These are phyloP conservation scores for Maudiozyma serrabonitensis DNA, from an alignment of 805 yeast species.

Conservation along the genomic window DNA sequence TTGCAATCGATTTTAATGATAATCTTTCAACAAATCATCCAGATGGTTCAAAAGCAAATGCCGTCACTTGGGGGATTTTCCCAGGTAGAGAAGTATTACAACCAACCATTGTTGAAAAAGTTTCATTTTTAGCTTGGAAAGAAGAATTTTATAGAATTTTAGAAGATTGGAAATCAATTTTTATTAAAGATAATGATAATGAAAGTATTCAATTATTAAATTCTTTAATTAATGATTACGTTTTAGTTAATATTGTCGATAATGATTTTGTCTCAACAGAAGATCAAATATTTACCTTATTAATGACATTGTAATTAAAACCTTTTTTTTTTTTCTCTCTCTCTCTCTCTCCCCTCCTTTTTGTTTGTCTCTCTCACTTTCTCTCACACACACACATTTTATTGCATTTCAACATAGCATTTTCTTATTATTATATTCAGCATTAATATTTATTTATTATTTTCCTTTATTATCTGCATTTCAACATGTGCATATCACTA, in stretches of 20 bases:
- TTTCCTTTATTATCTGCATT: constrained; percentile 7
- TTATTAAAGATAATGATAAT: constrained; percentile 30
- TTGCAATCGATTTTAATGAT: constrained; percentile 56
- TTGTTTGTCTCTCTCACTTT: no score
- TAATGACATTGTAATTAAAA: constrained; percentile 19
- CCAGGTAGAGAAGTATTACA: constrained; percentile 92
- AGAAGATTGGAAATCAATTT: constrained; percentile 64
- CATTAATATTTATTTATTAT: background rate
- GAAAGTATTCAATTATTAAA: constrained; percentile 20
- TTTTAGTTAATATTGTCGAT: constrained; percentile 81
- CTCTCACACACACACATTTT: no score
- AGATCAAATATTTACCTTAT: constrained; percentile 46
- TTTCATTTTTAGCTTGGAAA: constrained; percentile 92
- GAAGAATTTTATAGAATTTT: constrained; percentile 85
- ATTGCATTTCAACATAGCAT: constrained; percentile 9
- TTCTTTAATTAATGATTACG: constrained; percentile 42
- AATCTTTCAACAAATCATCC: constrained; percentile 58
- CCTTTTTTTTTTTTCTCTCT: background rate
- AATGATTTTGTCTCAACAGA: constrained; percentile 58
- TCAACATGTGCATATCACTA: constrained; percentile 5
- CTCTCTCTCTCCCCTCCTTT: background rate
- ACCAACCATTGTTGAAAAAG: constrained; percentile 90
- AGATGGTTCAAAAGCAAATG: constrained; percentile 67
- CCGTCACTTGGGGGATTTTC: constrained; percentile 98
- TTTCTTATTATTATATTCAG: background rate